phyloP scores from a whole-genome alignment of 768 basidiomycete genomes.

The Auricularia sp. region DNA sequence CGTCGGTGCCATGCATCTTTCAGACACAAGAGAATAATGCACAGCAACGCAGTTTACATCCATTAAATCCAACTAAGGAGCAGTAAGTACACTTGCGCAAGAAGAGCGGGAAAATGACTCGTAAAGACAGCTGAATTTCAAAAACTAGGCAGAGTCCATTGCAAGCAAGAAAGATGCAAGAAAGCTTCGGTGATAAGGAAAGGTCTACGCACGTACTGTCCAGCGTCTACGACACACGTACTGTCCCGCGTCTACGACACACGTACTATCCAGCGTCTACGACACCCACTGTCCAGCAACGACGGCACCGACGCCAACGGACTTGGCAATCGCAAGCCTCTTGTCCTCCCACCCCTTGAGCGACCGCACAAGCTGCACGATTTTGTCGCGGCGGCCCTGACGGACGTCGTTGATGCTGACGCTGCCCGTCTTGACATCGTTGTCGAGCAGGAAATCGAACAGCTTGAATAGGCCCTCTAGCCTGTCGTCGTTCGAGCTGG shows the following conservation, averaged over 20 bases:
- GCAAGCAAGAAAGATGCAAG: not conserved
- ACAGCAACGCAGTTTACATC: too few relatives aligned
- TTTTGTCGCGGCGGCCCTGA: conserved; percentile 70
- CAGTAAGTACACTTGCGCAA: too few relatives aligned
- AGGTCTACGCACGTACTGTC: not conserved
- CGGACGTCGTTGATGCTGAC: conserved; percentile 92
- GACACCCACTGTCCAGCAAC: conserved; percentile 11
- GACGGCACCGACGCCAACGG: conserved; percentile 33
- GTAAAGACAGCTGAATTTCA: too few relatives aligned
- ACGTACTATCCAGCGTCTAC: not conserved
- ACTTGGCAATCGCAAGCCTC: conserved; percentile 42
- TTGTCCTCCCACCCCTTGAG: conserved; percentile 77
- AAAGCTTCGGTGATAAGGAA: not conserved
- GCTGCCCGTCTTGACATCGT: conserved; percentile 82
- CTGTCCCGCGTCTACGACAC: conserved; percentile 2
- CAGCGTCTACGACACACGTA: not conserved
- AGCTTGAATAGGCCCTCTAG: conserved; percentile 79
- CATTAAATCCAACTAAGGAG: too few relatives aligned
- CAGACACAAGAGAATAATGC: too few relatives aligned
- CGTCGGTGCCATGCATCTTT: too few relatives aligned
- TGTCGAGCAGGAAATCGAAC: conserved; percentile 88
- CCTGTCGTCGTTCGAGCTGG: conserved; percentile 58
- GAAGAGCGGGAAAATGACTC: too few relatives aligned
- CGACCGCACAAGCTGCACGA: conserved; percentile 67
- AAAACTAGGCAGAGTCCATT: too few relatives aligned